Conservation (phyloP, 2,329 filamentous ascomycete genomes). For the Pyrenophora tritici-repentis region DNA sequence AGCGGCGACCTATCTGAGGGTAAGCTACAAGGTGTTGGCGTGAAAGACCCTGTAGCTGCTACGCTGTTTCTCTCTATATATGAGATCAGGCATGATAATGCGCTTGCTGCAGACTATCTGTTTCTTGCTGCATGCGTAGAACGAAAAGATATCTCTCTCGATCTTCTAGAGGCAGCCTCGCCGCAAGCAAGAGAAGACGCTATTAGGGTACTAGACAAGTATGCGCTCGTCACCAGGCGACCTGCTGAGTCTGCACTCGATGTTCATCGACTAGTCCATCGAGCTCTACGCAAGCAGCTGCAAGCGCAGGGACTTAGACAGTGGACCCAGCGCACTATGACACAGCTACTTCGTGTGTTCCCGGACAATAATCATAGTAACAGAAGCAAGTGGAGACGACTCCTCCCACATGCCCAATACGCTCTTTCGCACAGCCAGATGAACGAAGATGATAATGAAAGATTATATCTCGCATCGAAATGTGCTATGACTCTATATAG, state of each 20-base stretch:
- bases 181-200: conserved; percentile 14
- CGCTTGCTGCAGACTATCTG: conserved; percentile 45
- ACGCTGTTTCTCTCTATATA: conserved; percentile 52
- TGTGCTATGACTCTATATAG: conserved; percentile 16
- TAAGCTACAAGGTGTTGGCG: conserved; percentile 20
- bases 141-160: conserved; percentile 23
- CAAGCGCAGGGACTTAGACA: conserved; percentile 5
- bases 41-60: conserved; percentile 47
- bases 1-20: conserved; percentile 43
- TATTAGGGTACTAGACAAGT: conserved; percentile 16
- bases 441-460: conserved; percentile 8
- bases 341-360: conserved; percentile 21
- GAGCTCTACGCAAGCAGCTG: conserved; percentile 12
- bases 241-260: conserved; percentile 16
- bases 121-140: conserved; percentile 49
- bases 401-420: conserved; percentile 23
- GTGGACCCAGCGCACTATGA: conserved; percentile 14
- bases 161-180: conserved; percentile 22
- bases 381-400: conserved; percentile 28
- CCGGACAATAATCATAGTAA: conserved; percentile 17
- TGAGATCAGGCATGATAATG: conserved; percentile 26
- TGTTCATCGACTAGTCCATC: conserved; percentile 20
- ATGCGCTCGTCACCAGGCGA: conserved; percentile 18
- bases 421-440: conserved; percentile 14
- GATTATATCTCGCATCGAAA: conserved; percentile 9